Evolutionary conservation across 345 rosid genomes (phyloP), one percentile per base, ranked within the genome.

Genomic region (Brassica incana): DNA sequence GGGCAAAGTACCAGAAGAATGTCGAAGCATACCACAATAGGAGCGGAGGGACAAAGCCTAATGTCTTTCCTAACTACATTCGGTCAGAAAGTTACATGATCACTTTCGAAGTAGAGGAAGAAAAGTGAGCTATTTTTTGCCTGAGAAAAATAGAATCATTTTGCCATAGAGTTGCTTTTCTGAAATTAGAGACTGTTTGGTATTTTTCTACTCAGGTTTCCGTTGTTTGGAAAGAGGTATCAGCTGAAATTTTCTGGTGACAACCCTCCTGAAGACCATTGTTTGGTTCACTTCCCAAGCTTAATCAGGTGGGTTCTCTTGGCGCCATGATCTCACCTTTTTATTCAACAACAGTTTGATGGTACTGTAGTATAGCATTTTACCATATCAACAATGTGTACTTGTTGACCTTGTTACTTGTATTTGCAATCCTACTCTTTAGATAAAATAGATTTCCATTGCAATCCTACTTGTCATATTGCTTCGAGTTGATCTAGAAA

Each of bases 1-100:
- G 97, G 98, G 99, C 99, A 32, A 95, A 95, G 76, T 95, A 95
- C 81, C 99, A 95, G 88, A 93, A 95, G 85, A 93, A 95, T 81
- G 97, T 93, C 1, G 98, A 95, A 89, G 97, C 98, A 67, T 91
- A 89, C 87, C 99, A 90, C 85, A 93, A 93, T 74, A 90, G 88
- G 84, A 88, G 93, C 62, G 73, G 90, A 76, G 83, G 91, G 80
- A 86, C 90, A 84, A 95, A 95, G 88, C 93, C 88, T 10, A 90
- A 91, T 78, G 87, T 87, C 54, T 92, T 95, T 76, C 98, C 99
- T 30, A 95, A 90, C 87, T 93, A 94, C 84, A 90, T 95, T 78
- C 89, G 97, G 25, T 89, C 99, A 9, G 99, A 95, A 81, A 89
- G 87, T 86, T 93, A 93, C 86, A 79, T 90, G 92, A 95, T 93